Percentiles rank a stretch among this genome's conserved stretches.
phyloP scores from a whole-genome alignment of 1,284 basidiomycete genomes.

The Xanthoconium separans region DNA sequence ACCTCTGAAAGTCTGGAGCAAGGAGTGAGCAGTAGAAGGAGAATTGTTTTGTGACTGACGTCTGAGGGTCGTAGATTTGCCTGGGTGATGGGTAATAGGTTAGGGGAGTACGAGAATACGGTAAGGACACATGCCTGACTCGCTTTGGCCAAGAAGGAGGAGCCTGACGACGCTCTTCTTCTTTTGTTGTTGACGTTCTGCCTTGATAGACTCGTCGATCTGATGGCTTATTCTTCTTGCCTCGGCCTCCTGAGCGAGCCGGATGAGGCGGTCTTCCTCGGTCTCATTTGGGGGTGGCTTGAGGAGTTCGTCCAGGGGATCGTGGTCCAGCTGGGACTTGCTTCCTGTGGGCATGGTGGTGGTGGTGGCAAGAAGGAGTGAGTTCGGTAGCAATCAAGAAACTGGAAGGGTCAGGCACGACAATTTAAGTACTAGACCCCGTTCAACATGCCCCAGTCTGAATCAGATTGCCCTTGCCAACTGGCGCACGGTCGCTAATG shows the following conservation, averaged over 20 bases:
- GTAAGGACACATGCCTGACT: slow-evolving; percentile 50
- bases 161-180: slow-evolving; percentile 66
- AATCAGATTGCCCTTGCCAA: not conserved
- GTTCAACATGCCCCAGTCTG: not conserved
- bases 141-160: slow-evolving; percentile 70
- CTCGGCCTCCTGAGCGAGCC: slow-evolving; percentile 58
- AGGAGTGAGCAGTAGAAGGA: not conserved
- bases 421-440: slow-evolving; percentile 11
- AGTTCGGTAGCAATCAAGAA: slow-evolving; percentile 10
- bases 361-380: slow-evolving; percentile 4
- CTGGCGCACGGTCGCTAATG: not conserved
- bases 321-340: slow-evolving; percentile 30
- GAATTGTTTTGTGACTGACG: slow-evolving; percentile 46
- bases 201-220: slow-evolving; percentile 67
- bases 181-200: slow-evolving; percentile 56
- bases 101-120: not conserved
- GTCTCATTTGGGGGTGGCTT: slow-evolving; percentile 64
- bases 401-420: slow-evolving; percentile 19
- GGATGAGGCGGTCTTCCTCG: slow-evolving; percentile 47
- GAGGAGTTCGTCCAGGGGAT: slow-evolving; percentile 65
- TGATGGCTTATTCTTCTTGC: slow-evolving; percentile 58
- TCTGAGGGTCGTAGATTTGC: slow-evolving; percentile 73
- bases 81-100: slow-evolving; percentile 30
- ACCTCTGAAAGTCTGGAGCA: slow-evolving; percentile 66
- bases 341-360: slow-evolving; percentile 24